Evolutionary conservation across 2,329 filamentous ascomycete genomes (phyloP), one percentile per base, ranked within the genome.

Genomic region (Hawksworthiomyces lignivorus): DNA sequence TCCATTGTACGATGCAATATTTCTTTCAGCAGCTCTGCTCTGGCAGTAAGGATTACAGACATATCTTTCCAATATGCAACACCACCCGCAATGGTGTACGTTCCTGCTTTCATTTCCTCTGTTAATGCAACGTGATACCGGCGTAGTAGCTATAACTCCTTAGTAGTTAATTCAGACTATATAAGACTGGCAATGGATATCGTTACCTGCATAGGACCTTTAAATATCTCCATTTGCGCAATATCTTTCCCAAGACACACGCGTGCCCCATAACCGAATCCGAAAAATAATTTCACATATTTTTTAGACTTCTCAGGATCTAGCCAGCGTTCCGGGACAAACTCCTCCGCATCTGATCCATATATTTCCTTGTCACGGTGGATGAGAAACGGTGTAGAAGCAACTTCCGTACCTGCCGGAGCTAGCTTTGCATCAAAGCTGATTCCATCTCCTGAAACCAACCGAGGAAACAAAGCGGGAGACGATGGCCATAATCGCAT

Each of bases 331-430:
- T 81, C 77, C 0, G 78, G 77, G 4, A 71, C 57, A 51, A 72
- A 84, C 0, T 53, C 53, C 33, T 79, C 70, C 0, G 71, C 67
- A 46, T 82, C 72, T 0, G 63, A 52, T 1, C 77, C 78, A 43
- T 80, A 82, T 8, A 80, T 56, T 30, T 72, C 67, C 4, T 64
- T 62, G 8, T 72, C 63, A 0, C 72, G 68, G 50, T 82, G 77
- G n/a, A 83, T 59, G 1, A 79, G 73, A 70, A 72, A 80, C 0
- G 76, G 67, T 46, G 72, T 78, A 56, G 71, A 76, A 7, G 75
- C 76, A 3, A 80, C 68, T 42, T 77, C 73, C 1, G 73, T 73
- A 3, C 75, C 75, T 3, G 68, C 74, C 0, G 72, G 70, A 4
- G 82, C 41, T 31, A 45, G 50, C n/a, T 53, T 36, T 0, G 48